Conservation (phyloP, 1,139 yeast genomes). For the Saccharomycopsis hybrid region DNA sequence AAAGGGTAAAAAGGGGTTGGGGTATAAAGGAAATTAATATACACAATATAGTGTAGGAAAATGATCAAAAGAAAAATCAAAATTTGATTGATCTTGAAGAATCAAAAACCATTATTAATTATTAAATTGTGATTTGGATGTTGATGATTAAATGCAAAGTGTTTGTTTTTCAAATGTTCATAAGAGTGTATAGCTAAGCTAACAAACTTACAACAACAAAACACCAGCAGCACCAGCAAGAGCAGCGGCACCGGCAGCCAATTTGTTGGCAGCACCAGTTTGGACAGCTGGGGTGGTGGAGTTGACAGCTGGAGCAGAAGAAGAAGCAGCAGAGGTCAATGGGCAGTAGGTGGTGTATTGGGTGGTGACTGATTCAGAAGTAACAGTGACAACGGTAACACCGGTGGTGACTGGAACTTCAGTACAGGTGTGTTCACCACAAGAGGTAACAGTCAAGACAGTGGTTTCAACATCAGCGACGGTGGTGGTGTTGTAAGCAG, state of each 20-base stretch:
- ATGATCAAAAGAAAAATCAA: too few species aligned
- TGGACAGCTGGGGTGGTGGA: conserved; percentile 12
- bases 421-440: conserved; percentile 17
- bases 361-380: conserved; percentile 24
- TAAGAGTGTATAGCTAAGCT: too few species aligned
- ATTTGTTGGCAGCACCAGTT: conserved; percentile 21
- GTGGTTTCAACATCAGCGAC: conserved; percentile 11
- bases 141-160: too few species aligned
- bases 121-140: too few species aligned
- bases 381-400: conserved; percentile 38
- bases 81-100: too few species aligned
- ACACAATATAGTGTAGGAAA: too few species aligned
- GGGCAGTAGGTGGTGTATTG: conserved; percentile 22
- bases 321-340: conserved; percentile 22
- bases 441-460: conserved; percentile 18
- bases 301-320: conserved; percentile 16
- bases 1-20: too few species aligned
- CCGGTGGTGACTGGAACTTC: conserved; percentile 30
- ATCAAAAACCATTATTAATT: too few species aligned
- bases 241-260: conserved; percentile 21
- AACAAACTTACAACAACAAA: conserved; percentile 16
- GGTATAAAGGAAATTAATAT: too few species aligned
- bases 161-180: too few species aligned
- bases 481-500: conserved; percentile 14
- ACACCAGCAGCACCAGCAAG: conserved; percentile 21